phyloP scores from a whole-genome alignment of 805 yeast species.

The Candida chilensis region DNA sequence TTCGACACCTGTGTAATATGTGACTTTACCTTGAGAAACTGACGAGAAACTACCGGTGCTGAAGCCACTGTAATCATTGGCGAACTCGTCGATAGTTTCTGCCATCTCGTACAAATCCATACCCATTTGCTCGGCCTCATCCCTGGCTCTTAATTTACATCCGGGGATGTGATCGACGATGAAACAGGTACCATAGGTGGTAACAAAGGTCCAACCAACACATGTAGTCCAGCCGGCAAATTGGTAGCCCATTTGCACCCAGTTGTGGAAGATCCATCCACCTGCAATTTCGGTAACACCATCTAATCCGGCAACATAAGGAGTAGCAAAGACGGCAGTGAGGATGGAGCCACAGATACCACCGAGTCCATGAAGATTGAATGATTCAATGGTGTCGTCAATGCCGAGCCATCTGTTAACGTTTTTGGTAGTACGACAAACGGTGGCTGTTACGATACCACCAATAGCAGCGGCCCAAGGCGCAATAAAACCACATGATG shows the following conservation, averaged over 20 bases:
- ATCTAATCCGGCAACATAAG: conserved; percentile 31
- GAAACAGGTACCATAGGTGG: conserved; percentile 32
- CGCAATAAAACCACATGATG: conserved; percentile 34
- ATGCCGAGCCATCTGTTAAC: conserved; percentile 30
- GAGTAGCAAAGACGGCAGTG: conserved; percentile 35
- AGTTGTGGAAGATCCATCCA: conserved; percentile 38
- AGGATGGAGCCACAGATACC: conserved; percentile 31
- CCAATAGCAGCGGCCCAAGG: conserved; percentile 38
- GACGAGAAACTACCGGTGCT: too few species aligned
- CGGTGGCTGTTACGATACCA: conserved; percentile 24
- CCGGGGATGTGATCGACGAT: conserved; percentile 44
- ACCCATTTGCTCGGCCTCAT: conserved; percentile 41
- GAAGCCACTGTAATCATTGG: conserved; percentile 8
- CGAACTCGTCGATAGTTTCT: conserved; percentile 31
- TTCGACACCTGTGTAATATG: too few species aligned
- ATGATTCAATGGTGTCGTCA: conserved; percentile 37
- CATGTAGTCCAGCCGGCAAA: conserved; percentile 32
- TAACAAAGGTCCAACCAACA: conserved; percentile 33
- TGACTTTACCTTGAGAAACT: too few species aligned
- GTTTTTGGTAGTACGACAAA: conserved; percentile 22
- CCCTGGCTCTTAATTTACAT: conserved; percentile 29
- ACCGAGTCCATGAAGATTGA: conserved; percentile 38
- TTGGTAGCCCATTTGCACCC: conserved; percentile 35
- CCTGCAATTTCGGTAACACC: conserved; percentile 32
- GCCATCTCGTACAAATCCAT: conserved; percentile 42